Conservation (phyloP, 2,329 filamentous ascomycete species). For the Fusarium compactum region DNA sequence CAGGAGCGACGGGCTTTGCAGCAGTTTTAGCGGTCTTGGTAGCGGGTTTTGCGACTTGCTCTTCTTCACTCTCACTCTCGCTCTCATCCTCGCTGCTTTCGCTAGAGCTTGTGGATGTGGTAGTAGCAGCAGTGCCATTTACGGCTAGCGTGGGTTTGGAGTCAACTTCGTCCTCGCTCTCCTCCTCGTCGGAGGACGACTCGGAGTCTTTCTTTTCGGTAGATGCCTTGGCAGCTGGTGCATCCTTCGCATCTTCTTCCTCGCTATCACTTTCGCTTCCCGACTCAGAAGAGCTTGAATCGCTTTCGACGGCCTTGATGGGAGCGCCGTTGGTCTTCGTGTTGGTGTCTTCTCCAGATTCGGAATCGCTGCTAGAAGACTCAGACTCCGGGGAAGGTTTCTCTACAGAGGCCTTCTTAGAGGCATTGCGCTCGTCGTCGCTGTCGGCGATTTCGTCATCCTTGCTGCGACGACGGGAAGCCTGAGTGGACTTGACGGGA, state of each 20-base stretch:
- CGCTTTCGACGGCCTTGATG: slow-evolving; percentile 34
- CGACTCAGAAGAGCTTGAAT: slow-evolving; percentile 45
- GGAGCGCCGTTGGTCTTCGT: slow-evolving; percentile 40
- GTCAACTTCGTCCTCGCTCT: slow-evolving; percentile 46
- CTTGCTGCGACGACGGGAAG: slow-evolving; percentile 48
- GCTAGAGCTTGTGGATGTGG: slow-evolving; percentile 41
- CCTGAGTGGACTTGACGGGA: slow-evolving; percentile 30
- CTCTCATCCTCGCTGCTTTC: slow-evolving; percentile 45
- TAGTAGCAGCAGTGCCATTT: slow-evolving; percentile 29
- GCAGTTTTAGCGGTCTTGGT: slow-evolving; percentile 26
- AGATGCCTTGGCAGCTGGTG: slow-evolving; percentile 28
- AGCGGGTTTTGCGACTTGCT: slow-evolving; percentile 30
- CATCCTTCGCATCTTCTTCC: slow-evolving; percentile 39
- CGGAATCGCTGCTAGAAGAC: slow-evolving; percentile 48
- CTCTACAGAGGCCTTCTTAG: slow-evolving; percentile 37
- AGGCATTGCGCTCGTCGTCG: slow-evolving; percentile 54
- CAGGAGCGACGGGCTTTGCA: slow-evolving; percentile 31
- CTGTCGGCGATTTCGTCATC: slow-evolving; percentile 58
- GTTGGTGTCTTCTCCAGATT: slow-evolving; percentile 42
- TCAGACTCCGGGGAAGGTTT: slow-evolving; percentile 31
- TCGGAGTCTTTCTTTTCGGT: slow-evolving; percentile 36
- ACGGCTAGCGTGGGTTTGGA: slow-evolving; percentile 34
- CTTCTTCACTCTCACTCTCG: slow-evolving; percentile 31
- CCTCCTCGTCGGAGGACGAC: slow-evolving; percentile 46
- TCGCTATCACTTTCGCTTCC: slow-evolving; percentile 50